Percentiles rank a stretch among this genome's conserved stretches.
Evolutionary conservation across 1,284 basidiomycete genomes (phyloP).

Genomic region (Sporisorium graminicola): DNA sequence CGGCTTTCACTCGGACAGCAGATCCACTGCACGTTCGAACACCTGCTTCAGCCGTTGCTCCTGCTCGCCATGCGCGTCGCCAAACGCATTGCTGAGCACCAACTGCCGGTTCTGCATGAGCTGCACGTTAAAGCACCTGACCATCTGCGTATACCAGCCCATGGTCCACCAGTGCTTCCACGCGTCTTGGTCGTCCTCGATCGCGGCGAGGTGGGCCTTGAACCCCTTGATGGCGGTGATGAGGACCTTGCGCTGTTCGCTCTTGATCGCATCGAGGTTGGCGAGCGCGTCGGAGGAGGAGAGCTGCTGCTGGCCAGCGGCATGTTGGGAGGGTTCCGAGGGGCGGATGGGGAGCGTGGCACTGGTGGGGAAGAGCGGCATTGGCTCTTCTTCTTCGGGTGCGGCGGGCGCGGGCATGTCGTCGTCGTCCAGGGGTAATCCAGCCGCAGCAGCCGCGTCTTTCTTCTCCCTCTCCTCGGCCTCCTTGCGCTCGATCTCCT

Average conservation of each 20-base stretch:
- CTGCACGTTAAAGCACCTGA: conserved; percentile 50
- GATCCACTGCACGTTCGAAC: conserved; percentile 35
- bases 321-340: not conserved
- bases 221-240: conserved; percentile 52
- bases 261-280: conserved; percentile 59
- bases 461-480: conserved; percentile 47
- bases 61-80: not conserved
- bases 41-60: conserved; percentile 8
- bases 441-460: conserved; percentile 52
- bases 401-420: not conserved
- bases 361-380: conserved; percentile 52
- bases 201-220: conserved; percentile 26
- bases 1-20: conserved; percentile 42
- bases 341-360: conserved; percentile 40
- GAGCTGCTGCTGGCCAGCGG: conserved; percentile 10
- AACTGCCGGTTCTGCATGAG: conserved; percentile 55
- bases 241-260: conserved; percentile 67
- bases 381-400: conserved; percentile 27
- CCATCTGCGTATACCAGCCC: conserved; percentile 59
- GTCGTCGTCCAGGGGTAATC: conserved; percentile 20
- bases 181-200: not conserved
- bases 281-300: conserved; percentile 47
- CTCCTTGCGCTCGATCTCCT: conserved; percentile 46
- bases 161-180: conserved; percentile 65
- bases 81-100: conserved; percentile 56